Evolutionary conservation across 257 asterid species (phyloP).

Genomic region (Coffea eugenioides): DNA sequence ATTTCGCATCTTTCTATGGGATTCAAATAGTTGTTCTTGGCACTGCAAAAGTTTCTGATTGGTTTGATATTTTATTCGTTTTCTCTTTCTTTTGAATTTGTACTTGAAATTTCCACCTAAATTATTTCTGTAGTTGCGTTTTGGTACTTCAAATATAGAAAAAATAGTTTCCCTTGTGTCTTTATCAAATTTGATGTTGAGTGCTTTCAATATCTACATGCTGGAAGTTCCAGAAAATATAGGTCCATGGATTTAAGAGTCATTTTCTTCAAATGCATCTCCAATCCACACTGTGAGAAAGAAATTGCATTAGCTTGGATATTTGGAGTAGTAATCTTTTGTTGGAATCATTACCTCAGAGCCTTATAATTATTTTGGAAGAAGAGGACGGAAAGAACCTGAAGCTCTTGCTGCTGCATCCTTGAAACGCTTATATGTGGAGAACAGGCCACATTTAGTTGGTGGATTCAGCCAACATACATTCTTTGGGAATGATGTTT

Average conservation of each 20-base stretch:
- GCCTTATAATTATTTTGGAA: conserved; percentile 59
- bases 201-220: not conserved
- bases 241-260: too few relatives aligned
- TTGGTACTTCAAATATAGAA: not conserved
- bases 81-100: not conserved
- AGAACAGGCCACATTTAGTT: conserved; percentile 84
- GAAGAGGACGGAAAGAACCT: conserved; percentile 71
- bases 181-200: not conserved
- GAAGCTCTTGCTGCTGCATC: conserved; percentile 76
- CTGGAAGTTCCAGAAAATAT: not conserved
- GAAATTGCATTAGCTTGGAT: not conserved
- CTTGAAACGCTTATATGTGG: conserved; percentile 77
- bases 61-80: not conserved
- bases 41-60: not conserved
- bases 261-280: not conserved
- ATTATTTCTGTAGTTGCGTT: not conserved
- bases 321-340: conserved; percentile 34
- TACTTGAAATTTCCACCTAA: not conserved
- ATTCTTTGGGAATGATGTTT: conserved; percentile 42
- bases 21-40: not conserved
- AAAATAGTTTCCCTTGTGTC: not conserved
- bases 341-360: conserved; percentile 44
- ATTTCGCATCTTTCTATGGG: not conserved
- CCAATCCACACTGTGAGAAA: not conserved
- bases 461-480: conserved; percentile 80